phyloP scores from a whole-genome alignment of 768 basidiomycete genomes.

The Phanerochaete sordida region DNA sequence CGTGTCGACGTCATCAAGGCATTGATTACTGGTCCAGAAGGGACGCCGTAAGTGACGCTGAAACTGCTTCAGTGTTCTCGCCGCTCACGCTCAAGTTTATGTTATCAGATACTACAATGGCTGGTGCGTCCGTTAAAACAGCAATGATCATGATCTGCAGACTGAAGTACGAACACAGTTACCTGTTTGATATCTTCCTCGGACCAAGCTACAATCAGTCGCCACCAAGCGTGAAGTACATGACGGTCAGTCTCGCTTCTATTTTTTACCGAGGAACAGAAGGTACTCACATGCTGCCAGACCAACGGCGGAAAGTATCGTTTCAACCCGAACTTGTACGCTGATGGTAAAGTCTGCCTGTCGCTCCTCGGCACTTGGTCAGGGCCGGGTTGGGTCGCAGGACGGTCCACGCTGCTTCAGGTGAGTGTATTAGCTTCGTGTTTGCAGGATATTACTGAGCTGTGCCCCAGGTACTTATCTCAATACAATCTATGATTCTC shows the following conservation, averaged over 20 bases:
- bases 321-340: slow-evolving; percentile 94
- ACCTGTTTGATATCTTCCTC: slow-evolving; percentile 90
- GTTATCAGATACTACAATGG: slow-evolving; percentile 78
- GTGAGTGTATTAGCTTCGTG: slow-evolving; percentile 31
- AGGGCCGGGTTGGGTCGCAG: slow-evolving; percentile 91
- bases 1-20: slow-evolving; percentile 91
- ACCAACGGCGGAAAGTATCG: slow-evolving; percentile 86
- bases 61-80: background rate
- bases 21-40: slow-evolving; percentile 89
- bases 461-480: slow-evolving; percentile 65
- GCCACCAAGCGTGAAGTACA: slow-evolving; percentile 74
- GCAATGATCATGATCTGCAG: background rate
- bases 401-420: slow-evolving; percentile 87
- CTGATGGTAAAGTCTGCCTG: slow-evolving; percentile 93
- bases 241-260: slow-evolving; percentile 47
- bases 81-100: slow-evolving; percentile 7
- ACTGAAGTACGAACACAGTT: slow-evolving; percentile 32
- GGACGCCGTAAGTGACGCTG: slow-evolving; percentile 69
- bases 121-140: slow-evolving; percentile 49
- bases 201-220: slow-evolving; percentile 84
- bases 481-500: slow-evolving; percentile 95
- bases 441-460: background rate
- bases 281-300: slow-evolving; percentile 30
- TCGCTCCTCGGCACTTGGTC: slow-evolving; percentile 90
- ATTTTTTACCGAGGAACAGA: background rate